A percentile compares a stretch with the other conserved stretches of the same genome.
These are phyloP conservation scores for Syzygium aromaticum DNA, from an alignment of 345 rosid genomes.

Conservation along the genomic window DNA sequence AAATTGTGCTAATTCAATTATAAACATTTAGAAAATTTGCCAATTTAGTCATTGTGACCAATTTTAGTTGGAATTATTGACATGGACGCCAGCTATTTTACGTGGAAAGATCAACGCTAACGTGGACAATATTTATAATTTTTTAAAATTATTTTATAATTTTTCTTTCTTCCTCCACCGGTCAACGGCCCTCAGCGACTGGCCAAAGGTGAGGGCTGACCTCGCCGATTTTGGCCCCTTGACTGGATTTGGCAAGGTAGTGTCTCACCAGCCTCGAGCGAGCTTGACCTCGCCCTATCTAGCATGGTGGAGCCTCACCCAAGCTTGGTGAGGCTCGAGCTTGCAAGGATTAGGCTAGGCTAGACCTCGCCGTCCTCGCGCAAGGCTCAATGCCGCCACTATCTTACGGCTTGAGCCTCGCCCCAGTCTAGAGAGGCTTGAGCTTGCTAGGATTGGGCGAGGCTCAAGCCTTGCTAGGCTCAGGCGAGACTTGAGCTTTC, in stretches of 20 bases:
- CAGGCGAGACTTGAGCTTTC: too few relatives aligned
- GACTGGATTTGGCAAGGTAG: rapidly evolving
- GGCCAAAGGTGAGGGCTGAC: rapidly evolving
- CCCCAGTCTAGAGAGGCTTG: neutral
- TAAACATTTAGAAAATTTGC: neutral
- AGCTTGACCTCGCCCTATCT: rapidly evolving
- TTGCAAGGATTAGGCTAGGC: too few relatives aligned
- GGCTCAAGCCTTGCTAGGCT: too few relatives aligned
- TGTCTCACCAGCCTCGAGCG: rapidly evolving
- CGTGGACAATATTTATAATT: rapidly evolving
- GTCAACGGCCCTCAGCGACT: rapidly evolving
- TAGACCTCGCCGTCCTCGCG: neutral
- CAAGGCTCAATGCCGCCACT: rapidly evolving
- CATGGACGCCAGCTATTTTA: rapidly evolving
- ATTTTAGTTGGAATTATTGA: rapidly evolving
- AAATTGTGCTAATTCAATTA: neutral
- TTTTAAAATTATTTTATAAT: neutral
- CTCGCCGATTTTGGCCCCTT: rapidly evolving
- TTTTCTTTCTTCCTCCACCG: neutral
- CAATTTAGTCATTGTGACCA: rapidly evolving
- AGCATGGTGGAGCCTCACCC: neutral
- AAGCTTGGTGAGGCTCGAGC: too few relatives aligned
- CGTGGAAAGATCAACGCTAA: too few relatives aligned
- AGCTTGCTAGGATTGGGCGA: neutral
- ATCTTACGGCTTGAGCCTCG: neutral